Evolutionary conservation across 2,329 filamentous ascomycete species (phyloP), one percentile per base, ranked within the genome.

Genomic region (Cytospora schulzeri): DNA sequence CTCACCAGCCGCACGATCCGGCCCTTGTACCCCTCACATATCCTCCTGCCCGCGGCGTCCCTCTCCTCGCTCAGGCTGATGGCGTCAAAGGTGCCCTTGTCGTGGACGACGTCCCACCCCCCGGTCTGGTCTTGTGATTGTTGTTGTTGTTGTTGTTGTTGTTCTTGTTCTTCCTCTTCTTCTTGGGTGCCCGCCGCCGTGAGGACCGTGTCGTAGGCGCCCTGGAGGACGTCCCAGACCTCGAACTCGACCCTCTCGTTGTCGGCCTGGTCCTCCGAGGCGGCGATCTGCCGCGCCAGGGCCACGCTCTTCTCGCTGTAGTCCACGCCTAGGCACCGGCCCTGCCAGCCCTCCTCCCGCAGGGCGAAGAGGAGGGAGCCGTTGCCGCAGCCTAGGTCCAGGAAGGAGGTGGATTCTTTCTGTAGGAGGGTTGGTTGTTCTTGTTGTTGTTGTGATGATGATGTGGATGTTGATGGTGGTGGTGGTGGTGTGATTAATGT

Each of bases 71-170:
- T 86, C n/a, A 98, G 80, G 57, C 88, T 93, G 38, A 99, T 90
- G 14, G 95, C 95, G 80, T 99, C 95, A 75, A 98, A 99, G 0
- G 95, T 99, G 53, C 95, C 95, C 79, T 99, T 99, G 78, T 99
- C 95, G n/a, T 97, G 84, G 0, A 97, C 89, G 0, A 97, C 87
- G 76, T 98, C 93, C 79, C 93, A 98, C 0, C 91, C 91, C 0
- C 91, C 91, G 0, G 76, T 74, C 0, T 70, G 70, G 38, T 41
- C n/a, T n/a, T 19, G 14, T 15, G 2, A 35, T 76, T 70, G 2
- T 64, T 26, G 12, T 71, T 70, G 22, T 64, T 66, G 28, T 75
- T 12, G 24, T 28, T 29, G 52, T 57, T 35, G 33, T 19, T 19
- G 35, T 15, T 3, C 15, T 15, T 19, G 38, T 15, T 3, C 15